Base-by-base conservation (phyloP, 495 filamentous ascomycete species). In the Neurospora sp. region DNA sequence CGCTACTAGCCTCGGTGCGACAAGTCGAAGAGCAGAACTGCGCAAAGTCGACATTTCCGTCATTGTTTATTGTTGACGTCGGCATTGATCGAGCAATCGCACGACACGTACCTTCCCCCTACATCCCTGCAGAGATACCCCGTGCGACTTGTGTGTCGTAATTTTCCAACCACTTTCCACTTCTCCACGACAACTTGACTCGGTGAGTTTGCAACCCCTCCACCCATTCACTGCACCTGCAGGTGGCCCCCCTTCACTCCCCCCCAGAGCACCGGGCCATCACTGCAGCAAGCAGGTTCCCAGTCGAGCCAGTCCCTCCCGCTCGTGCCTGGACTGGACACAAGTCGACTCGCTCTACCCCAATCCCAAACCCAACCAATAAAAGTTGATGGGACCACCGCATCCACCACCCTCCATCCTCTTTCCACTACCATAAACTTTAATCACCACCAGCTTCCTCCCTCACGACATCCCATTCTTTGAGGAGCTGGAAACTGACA, bases 71-170 rank as follows among this genome's bases (percentile, higher is more conserved):
- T 72, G 53, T 65, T 65, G 53, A 65, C 27, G 53, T 65, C 53
- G 53, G 35, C 12, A 65, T 37, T 65, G 53, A 65, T 65, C 27
- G 53, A 65, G 31, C 53, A 65, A 65, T 65, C 53, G 53, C 53
- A 35, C 53, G 22, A 65, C 53, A 65, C 53, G 12, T 22, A 61
- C 53, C 22, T 72, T 41, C 40, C 45, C 48, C 37, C 37, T 68
- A 72, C 37, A 72, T 74, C 78, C 78, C 76, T 75, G 75, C 75
- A 45, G 72, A 78, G 73, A 70, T 71, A 70, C 73, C 72, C 71
- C 68, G 39, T 70, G 74, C 59, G 37, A 45, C 53, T 68, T 31
- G 27, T 70, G 53, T 53, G 31, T 70, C 71, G 53, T 40, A 69
- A 37, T 69, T 72, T 35, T 71, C 20, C 40, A 71, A 20, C 14